Conservation (phyloP, 2,329 filamentous ascomycete genomes). For the Grosmannia clavigera region DNA sequence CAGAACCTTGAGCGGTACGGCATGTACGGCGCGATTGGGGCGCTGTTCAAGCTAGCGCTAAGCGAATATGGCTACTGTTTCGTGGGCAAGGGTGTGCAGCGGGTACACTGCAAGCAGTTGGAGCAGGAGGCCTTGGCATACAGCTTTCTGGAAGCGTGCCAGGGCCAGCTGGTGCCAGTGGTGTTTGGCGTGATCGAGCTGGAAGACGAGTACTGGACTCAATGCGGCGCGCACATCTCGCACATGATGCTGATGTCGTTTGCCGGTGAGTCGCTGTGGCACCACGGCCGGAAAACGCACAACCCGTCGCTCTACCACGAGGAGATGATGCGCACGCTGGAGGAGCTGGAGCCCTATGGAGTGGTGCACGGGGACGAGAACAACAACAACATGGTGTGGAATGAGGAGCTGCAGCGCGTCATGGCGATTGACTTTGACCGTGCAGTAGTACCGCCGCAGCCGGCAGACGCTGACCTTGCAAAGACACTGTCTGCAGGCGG, state of each 20-base stretch:
- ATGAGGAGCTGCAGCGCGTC: conserved; percentile 3
- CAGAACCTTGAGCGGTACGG: background rate
- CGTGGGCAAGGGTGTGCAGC: conserved; percentile 9
- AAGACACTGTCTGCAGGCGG: background rate
- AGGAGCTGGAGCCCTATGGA: background rate
- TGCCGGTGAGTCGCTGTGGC: conserved; percentile 4
- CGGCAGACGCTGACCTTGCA: too few species aligned
- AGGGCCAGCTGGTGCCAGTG: conserved; percentile 10
- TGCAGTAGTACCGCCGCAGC: background rate
- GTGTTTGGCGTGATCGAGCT: conserved; percentile 9
- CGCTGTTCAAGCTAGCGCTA: conserved; percentile 8
- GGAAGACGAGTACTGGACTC: conserved; percentile 2
- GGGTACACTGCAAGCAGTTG: background rate
- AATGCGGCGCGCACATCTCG: conserved; percentile 3
- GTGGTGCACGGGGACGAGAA: background rate
- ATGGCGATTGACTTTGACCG: conserved; percentile 4
- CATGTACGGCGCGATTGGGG: conserved; percentile 4
- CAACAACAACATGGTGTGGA: conserved; percentile 2
- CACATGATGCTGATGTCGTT: conserved; percentile 12
- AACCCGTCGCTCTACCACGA: background rate
- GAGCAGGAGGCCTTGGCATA: conserved; percentile 4
- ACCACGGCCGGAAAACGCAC: background rate
- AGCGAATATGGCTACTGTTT: conserved; percentile 9
- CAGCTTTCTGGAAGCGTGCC: conserved; percentile 1
- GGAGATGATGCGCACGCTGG: background rate